Percentiles rank a stretch among this genome's conserved stretches.
These are phyloP conservation scores for Coemansia sp. DNA, from an alignment of 192 early-diverging fungal genomes.

Conservation along the genomic window DNA sequence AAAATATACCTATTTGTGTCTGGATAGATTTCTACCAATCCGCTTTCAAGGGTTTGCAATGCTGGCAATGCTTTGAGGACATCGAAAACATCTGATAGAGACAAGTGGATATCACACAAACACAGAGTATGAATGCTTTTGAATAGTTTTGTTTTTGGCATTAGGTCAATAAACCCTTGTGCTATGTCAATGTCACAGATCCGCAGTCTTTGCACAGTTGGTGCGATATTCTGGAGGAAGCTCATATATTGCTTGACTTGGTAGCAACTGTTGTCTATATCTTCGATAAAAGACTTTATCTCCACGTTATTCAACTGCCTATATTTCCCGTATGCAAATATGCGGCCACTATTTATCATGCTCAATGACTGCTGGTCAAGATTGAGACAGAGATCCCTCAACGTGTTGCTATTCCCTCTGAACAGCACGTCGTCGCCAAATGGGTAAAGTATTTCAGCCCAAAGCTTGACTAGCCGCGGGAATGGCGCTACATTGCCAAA, in stretches of 20 bases:
- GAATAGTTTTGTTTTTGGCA: not conserved
- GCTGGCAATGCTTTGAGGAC: not conserved
- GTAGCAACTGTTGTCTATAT: not conserved
- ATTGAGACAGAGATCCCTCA: slow-evolving; percentile 2
- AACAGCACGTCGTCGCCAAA: slow-evolving; percentile 3
- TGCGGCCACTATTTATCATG: not conserved
- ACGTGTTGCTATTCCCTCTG: not conserved
- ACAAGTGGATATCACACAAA: slow-evolving; percentile 1
- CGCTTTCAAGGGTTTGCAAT: not conserved
- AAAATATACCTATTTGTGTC: not conserved
- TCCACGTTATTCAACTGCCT: not conserved
- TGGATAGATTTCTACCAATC: not conserved
- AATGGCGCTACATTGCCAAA: not conserved
- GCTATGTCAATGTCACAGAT: slow-evolving; percentile 1
- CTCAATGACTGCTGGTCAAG: not conserved
- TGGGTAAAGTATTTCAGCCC: not conserved
- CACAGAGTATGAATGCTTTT: not conserved
- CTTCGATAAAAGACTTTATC: not conserved
- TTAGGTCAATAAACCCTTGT: not conserved
- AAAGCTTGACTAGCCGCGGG: not conserved
- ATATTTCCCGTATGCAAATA: not conserved
- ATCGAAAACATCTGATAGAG: not conserved
- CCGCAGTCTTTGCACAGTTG: not conserved
- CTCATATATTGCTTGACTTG: not conserved
- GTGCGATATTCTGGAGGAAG: not conserved